These are phyloP conservation scores for Cryptomeria japonica DNA, from an alignment of 75 land plant genomes.

Conservation along the genomic window DNA sequence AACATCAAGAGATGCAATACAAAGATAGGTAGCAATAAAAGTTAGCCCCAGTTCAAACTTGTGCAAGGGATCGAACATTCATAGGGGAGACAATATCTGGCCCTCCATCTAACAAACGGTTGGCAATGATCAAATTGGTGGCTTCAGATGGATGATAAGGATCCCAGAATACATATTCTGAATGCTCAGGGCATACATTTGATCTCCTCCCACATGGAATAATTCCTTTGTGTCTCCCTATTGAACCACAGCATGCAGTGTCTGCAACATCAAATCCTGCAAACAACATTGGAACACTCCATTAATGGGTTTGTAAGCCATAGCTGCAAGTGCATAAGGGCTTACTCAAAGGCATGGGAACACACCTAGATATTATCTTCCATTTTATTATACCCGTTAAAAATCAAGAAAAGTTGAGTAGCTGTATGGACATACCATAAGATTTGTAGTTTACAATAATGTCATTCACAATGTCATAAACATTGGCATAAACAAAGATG, in stretches of 20 bases:
- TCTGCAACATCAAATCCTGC: conserved; percentile 68
- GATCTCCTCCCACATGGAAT: conserved; percentile 63
- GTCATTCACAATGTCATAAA: conserved; percentile 37
- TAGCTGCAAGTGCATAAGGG: background rate
- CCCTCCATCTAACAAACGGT: conserved; percentile 51
- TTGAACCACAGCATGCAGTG: conserved; percentile 63
- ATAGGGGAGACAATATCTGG: conserved; percentile 48
- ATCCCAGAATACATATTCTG: conserved; percentile 84
- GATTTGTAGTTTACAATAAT: conserved; percentile 34
- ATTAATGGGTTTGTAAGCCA: background rate
- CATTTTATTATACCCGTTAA: background rate
- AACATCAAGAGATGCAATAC: background rate
- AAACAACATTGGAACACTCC: background rate
- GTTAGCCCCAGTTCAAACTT: background rate
- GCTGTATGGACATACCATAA: conserved; percentile 35
- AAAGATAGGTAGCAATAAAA: background rate
- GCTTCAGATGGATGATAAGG: conserved; percentile 89
- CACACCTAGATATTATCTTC: no score
- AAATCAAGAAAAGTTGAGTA: background rate
- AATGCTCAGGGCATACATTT: conserved; percentile 53
- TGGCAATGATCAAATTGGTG: conserved; percentile 54
- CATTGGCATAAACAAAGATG: conserved; percentile 59
- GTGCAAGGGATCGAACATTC: conserved; percentile 48
- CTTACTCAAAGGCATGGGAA: no score
- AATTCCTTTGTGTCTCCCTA: conserved; percentile 57